Conservation (phyloP, 2,329 filamentous ascomycete species). For the Neonectria coccinea region DNA sequence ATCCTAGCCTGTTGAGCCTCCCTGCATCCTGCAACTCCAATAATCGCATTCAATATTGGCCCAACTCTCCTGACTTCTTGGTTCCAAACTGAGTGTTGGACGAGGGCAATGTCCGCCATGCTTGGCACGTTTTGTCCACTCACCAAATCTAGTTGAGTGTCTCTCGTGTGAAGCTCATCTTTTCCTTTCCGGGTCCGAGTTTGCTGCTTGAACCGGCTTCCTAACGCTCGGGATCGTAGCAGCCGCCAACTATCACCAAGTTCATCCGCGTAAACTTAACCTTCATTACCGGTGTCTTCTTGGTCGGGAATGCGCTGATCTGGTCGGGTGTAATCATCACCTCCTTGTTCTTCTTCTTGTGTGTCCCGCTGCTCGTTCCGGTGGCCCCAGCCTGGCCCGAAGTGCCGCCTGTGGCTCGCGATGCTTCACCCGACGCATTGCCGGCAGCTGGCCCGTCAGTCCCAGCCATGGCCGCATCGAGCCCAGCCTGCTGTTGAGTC, state of each 20-base stretch:
- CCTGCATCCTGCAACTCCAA: neutral
- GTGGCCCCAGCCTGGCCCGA: constrained; percentile 45
- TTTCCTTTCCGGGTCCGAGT: neutral
- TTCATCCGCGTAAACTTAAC: constrained; percentile 97
- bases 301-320: constrained; percentile 93
- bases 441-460: constrained; percentile 54
- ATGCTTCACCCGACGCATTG: constrained; percentile 45
- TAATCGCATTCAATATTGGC: neutral
- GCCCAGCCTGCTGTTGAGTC: constrained; percentile 58
- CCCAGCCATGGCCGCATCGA: constrained; percentile 57
- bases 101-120: neutral
- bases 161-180: neutral
- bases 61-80: no score
- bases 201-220: constrained; percentile 21
- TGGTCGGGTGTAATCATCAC: constrained; percentile 92
- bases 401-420: constrained; percentile 43
- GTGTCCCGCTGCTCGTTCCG: constrained; percentile 47
- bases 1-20: neutral
- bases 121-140: neutral
- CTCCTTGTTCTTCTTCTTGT: constrained; percentile 88
- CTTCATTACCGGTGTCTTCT: constrained; percentile 94
- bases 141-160: neutral
- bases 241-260: constrained; percentile 85
- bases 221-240: constrained; percentile 67
- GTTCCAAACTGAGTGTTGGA: neutral